A percentile compares a stretch with the other conserved stretches of the same genome.
phyloP scores from a whole-genome alignment of 208 protist genomes.

The Leishmania braziliensis region DNA sequence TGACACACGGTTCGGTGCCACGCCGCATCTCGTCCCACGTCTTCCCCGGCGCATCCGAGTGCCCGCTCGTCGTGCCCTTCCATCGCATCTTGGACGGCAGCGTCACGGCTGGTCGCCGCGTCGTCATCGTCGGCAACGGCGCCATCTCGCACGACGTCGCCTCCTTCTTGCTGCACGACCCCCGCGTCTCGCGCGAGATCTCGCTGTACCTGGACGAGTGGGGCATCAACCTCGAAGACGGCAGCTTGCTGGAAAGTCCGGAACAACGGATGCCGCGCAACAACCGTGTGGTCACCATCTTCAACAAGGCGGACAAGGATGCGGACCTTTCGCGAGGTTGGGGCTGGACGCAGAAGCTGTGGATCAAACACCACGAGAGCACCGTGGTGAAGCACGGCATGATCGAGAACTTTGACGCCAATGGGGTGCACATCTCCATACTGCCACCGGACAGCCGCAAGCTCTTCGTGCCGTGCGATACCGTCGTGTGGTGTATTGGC shows the following conservation, averaged over 20 bases:
- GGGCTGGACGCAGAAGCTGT: conserved; percentile 87
- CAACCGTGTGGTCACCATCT: conserved; percentile 77
- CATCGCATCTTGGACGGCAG: conserved; percentile 78
- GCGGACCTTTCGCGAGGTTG: conserved; percentile 76
- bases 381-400: conserved; percentile 69
- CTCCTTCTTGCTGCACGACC: conserved; percentile 85
- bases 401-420: conserved; percentile 68
- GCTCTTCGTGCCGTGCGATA: conserved; percentile 80
- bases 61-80: conserved; percentile 71
- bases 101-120: conserved; percentile 73
- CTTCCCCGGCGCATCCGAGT: conserved; percentile 70
- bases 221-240: conserved; percentile 81
- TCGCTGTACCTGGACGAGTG: conserved; percentile 79
- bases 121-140: conserved; percentile 85
- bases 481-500: conserved; percentile 82
- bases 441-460: conserved; percentile 45
- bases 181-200: conserved; percentile 69
- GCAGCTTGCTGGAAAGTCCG: conserved; percentile 34
- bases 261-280: conserved; percentile 57
- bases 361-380: conserved; percentile 73
- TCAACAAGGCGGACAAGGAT: conserved; percentile 81
- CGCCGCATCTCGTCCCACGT: conserved; percentile 66
- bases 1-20: conserved; percentile 73
- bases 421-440: conserved; percentile 69
- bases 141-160: conserved; percentile 86